Conservation (phyloP, 257 asterid species). For the Cordia subcordata region DNA sequence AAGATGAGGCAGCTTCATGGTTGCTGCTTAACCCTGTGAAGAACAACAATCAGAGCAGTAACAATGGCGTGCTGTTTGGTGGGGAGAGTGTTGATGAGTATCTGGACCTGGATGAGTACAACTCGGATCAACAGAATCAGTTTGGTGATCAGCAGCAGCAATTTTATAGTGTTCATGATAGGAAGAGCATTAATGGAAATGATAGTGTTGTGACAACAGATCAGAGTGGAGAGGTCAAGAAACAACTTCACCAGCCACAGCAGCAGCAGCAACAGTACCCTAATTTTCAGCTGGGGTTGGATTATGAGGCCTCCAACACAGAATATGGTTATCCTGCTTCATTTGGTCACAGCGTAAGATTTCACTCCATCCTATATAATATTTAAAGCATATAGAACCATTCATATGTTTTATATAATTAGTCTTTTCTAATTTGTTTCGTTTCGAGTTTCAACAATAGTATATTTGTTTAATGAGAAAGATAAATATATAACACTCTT, state of each 20-base stretch:
- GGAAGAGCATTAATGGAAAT: slow-evolving; percentile 35
- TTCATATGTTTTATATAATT: too few species aligned
- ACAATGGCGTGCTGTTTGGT: slow-evolving; percentile 23
- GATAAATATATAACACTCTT: too few species aligned
- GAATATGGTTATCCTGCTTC: slow-evolving; percentile 42
- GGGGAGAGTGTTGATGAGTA: slow-evolving; percentile 51
- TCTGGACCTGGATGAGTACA: slow-evolving; percentile 51
- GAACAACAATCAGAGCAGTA: slow-evolving; percentile 16
- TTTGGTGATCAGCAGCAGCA: slow-evolving; percentile 36
- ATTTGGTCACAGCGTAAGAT: slow-evolving; percentile 50
- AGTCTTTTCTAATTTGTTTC: too few species aligned
- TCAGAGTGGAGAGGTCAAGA: slow-evolving; percentile 22
- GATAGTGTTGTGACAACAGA: slow-evolving; percentile 61
- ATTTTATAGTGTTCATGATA: slow-evolving; percentile 21
- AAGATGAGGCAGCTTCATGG: slow-evolving; percentile 78
- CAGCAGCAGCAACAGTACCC: slow-evolving; percentile 21
- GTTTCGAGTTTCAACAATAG: too few species aligned
- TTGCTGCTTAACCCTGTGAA: slow-evolving; percentile 47
- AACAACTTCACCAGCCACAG: slow-evolving; percentile 22
- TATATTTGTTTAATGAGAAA: too few species aligned
- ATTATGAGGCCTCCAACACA: slow-evolving; percentile 29
- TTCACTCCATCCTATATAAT: background rate
- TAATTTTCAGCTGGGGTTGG: slow-evolving; percentile 37
- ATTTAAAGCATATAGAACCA: too few species aligned
- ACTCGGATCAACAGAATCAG: slow-evolving; percentile 28